A percentile compares a stretch with the other conserved stretches of the same genome.
phyloP scores from a whole-genome alignment of 768 basidiomycete species.

The Tulasnella sp. region DNA sequence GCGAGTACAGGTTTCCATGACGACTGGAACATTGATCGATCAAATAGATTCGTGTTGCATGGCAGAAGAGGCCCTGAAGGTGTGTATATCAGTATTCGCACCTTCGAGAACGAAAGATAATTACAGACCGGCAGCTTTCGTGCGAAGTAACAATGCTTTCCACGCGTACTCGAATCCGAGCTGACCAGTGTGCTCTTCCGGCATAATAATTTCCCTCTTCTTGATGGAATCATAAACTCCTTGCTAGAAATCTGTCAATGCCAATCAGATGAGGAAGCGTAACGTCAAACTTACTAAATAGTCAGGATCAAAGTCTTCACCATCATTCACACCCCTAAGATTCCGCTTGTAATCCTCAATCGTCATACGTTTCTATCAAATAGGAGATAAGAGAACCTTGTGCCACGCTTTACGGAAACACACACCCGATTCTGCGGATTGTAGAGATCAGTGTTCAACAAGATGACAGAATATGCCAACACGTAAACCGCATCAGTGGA shows the following conservation, averaged over 20 bases:
- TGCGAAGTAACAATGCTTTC: constrained; percentile 82
- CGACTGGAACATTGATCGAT: constrained; percentile 86
- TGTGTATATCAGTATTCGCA: neutral
- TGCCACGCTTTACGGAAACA: neutral
- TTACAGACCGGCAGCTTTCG: constrained; percentile 58
- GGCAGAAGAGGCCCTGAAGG: constrained; percentile 51
- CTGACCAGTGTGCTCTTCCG: constrained; percentile 92
- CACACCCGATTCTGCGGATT: constrained; percentile 83
- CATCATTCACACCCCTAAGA: constrained; percentile 82
- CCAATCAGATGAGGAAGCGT: neutral
- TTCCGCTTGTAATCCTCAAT: constrained; percentile 90
- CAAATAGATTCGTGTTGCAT: constrained; percentile 69
- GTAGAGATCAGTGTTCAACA: constrained; percentile 96
- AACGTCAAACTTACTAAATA: constrained; percentile 49
- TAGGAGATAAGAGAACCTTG: neutral
- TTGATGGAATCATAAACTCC: constrained; percentile 89
- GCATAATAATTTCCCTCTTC: constrained; percentile 90
- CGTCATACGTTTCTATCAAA: constrained; percentile 82
- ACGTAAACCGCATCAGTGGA: constrained; percentile 89
- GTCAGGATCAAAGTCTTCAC: constrained; percentile 66
- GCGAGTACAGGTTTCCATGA: constrained; percentile 88
- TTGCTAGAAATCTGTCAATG: constrained; percentile 39
- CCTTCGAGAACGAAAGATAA: neutral
- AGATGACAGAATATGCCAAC: constrained; percentile 85
- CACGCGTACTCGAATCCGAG: constrained; percentile 98